Evolutionary conservation across 768 basidiomycete species (phyloP).

Genomic region (Kwoniella dendrophila): DNA sequence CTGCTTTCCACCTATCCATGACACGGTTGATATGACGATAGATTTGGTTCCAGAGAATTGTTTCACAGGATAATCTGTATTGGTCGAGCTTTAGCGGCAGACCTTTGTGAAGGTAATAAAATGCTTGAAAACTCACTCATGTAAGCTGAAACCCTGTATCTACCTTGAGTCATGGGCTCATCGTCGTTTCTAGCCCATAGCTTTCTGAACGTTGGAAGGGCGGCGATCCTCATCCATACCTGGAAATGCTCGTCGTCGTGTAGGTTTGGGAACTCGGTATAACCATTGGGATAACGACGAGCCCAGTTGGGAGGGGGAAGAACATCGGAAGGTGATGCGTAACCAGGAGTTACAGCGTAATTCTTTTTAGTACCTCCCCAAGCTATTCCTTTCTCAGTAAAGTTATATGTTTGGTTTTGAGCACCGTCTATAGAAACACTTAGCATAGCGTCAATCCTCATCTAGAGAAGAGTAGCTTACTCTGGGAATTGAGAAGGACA

Average conservation of each 20-base stretch:
- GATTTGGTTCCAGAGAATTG: constrained; percentile 94
- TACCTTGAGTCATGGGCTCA: constrained; percentile 69
- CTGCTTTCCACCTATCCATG: constrained; percentile 98
- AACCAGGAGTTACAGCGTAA: constrained; percentile 70
- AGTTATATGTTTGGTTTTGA: constrained; percentile 64
- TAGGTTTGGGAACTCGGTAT: constrained; percentile 75
- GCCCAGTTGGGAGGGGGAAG: constrained; percentile 94
- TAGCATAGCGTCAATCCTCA: neutral
- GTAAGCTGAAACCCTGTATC: constrained; percentile 72
- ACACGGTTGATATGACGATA: constrained; percentile 92
- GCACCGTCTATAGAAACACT: constrained; percentile 38
- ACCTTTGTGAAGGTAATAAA: neutral
- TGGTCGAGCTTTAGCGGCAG: neutral
- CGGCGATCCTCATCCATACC: constrained; percentile 99
- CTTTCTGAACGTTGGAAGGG: constrained; percentile 94
- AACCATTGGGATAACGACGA: constrained; percentile 70
- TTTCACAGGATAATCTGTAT: constrained; percentile 89
- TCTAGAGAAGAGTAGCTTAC: constrained; percentile 47
- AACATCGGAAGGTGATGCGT: constrained; percentile 66
- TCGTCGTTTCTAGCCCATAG: constrained; percentile 88
- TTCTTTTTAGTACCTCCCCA: constrained; percentile 95
- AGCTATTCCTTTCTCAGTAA: constrained; percentile 80
- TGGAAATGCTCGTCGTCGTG: constrained; percentile 86
- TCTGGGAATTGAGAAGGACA: constrained; percentile 62
- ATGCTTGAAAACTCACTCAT: constrained; percentile 66